Evolutionary conservation across 495 filamentous ascomycete species (phyloP).

Genomic region (Podospora sp.): DNA sequence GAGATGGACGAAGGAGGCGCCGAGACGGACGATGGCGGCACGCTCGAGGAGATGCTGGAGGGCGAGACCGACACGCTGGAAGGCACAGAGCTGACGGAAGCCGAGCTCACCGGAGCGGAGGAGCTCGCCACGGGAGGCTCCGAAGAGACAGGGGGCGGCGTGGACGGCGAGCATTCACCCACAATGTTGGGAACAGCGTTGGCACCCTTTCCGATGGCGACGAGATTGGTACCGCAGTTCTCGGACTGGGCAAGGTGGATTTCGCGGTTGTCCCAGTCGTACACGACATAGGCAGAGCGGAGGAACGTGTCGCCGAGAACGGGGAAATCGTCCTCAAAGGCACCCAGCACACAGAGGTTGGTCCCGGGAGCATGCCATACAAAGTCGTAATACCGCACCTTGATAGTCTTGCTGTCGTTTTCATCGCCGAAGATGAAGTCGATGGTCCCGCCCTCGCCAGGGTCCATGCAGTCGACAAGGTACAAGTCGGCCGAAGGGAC

Average conservation of each 20-base stretch:
- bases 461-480: slow-evolving; percentile 62
- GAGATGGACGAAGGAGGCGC: slow-evolving; percentile 6
- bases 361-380: slow-evolving; percentile 51
- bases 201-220: slow-evolving; percentile 27
- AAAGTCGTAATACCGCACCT: slow-evolving; percentile 66
- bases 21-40: not conserved
- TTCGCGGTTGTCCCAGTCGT: slow-evolving; percentile 82
- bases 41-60: not conserved
- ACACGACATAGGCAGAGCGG: slow-evolving; percentile 91
- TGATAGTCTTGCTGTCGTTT: slow-evolving; percentile 32
- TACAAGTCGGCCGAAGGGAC: slow-evolving; percentile 54
- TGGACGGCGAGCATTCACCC: slow-evolving; percentile 18
- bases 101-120: not conserved
- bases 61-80: not conserved
- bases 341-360: slow-evolving; percentile 43
- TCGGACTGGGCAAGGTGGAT: slow-evolving; percentile 74
- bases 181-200: slow-evolving; percentile 28
- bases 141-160: not conserved
- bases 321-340: slow-evolving; percentile 55
- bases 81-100: not conserved
- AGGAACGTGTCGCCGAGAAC: slow-evolving; percentile 94
- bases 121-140: not conserved
- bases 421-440: slow-evolving; percentile 58
- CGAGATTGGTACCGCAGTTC: slow-evolving; percentile 34
- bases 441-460: slow-evolving; percentile 55